phyloP scores from a whole-genome alignment of 2,329 filamentous ascomycete species.

The Thelonectria discophora region DNA sequence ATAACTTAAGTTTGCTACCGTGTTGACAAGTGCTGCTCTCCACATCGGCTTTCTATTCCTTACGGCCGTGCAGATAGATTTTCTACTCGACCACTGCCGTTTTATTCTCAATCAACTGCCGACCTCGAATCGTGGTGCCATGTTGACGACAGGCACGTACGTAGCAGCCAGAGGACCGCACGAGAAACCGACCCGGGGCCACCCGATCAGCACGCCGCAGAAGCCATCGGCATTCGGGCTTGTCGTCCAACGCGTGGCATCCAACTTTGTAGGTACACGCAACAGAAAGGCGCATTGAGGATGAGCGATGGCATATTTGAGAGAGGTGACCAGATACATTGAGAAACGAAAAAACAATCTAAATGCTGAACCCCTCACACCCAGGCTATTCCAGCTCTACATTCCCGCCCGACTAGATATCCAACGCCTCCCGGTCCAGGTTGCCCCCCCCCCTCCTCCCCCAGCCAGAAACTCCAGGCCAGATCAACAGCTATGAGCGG shows the following conservation, averaged over 20 bases:
- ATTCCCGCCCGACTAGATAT: constrained; percentile 3
- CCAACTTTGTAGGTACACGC: neutral
- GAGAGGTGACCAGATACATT: neutral
- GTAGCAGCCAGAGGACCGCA: neutral
- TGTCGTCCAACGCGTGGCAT: neutral
- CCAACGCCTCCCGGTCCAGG: neutral
- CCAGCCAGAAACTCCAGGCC: constrained; percentile 20
- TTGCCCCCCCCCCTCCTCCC: too few species aligned
- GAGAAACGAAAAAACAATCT: neutral
- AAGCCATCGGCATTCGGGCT: neutral
- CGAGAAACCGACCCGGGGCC: neutral
- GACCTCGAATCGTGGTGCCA: neutral
- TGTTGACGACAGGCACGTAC: neutral
- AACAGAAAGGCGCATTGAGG: neutral
- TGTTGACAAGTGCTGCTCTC: too few species aligned
- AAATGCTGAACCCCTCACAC: neutral
- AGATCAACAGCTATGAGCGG: constrained; percentile 5
- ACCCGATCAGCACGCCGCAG: neutral
- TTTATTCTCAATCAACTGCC: neutral
- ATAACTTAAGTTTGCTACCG: too few species aligned
- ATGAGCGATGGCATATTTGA: neutral
- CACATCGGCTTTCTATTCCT: neutral
- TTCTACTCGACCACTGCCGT: neutral
- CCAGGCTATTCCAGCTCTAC: constrained; percentile 9
- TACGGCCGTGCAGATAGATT: too few species aligned